phyloP scores from a whole-genome alignment of 2,329 filamentous ascomycete species.

The Verticillium albo-atrum region DNA sequence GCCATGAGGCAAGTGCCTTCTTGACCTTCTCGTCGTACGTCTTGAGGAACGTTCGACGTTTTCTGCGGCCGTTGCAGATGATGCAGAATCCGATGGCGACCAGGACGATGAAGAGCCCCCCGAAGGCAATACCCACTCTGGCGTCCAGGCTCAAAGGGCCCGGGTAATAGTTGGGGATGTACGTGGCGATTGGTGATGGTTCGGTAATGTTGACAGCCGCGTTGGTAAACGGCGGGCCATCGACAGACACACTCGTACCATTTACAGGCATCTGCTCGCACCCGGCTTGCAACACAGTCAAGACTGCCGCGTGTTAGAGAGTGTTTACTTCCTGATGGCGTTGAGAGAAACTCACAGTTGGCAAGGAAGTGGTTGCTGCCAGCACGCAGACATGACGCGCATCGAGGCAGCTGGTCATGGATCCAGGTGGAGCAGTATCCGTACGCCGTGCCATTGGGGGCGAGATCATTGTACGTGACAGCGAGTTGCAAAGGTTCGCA shows the following conservation, averaged over 20 bases:
- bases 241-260: conserved; percentile 43
- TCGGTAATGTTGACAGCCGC: conserved; percentile 43
- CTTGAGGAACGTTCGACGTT: conserved; percentile 47
- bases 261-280: conserved; percentile 47
- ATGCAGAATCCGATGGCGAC: conserved; percentile 45
- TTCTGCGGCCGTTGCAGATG: conserved; percentile 52
- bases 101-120: conserved; percentile 43
- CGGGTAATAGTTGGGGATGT: conserved; percentile 36
- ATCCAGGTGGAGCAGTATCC: conserved; percentile 52
- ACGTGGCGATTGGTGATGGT: conserved; percentile 35
- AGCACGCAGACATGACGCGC: conserved; percentile 40
- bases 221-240: conserved; percentile 48
- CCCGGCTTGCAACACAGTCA: conserved; percentile 49
- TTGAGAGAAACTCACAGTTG: conserved; percentile 45
- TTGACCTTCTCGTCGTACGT: conserved; percentile 33
- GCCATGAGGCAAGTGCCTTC: conserved; percentile 35
- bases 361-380: conserved; percentile 35
- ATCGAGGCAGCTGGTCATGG: conserved; percentile 33
- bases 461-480: conserved; percentile 45
- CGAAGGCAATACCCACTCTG: conserved; percentile 55
- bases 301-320: conserved; percentile 23
- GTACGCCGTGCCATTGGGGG: conserved; percentile 37
- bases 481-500: conserved; percentile 45
- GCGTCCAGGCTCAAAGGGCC: conserved; percentile 47
- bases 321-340: conserved; percentile 11